Evolutionary conservation across 495 filamentous ascomycete genomes (phyloP).

Genomic region (Symbiotaphrina buchneri): DNA sequence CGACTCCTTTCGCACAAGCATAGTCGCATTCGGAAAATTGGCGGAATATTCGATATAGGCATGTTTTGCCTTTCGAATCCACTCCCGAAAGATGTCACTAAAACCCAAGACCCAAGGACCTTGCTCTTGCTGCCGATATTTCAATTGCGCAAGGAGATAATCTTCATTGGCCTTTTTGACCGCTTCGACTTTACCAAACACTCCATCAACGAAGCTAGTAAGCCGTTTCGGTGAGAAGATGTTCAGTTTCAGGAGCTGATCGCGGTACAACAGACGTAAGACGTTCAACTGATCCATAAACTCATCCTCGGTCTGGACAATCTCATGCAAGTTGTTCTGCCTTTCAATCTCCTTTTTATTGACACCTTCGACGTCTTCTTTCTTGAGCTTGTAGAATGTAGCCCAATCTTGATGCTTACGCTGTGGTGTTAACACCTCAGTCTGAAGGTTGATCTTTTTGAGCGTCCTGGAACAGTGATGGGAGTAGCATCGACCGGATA

Average conservation of each 20-base stretch:
- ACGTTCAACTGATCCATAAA: constrained; percentile 80
- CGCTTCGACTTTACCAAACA: constrained; percentile 78
- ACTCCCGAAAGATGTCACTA: constrained; percentile 94
- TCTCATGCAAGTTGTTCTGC: constrained; percentile 90
- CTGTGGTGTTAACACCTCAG: constrained; percentile 42
- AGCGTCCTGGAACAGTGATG: constrained; percentile 84
- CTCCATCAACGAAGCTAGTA: constrained; percentile 53
- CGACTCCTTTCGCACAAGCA: constrained; percentile 63
- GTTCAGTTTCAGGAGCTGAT: constrained; percentile 47
- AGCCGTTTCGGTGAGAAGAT: constrained; percentile 58
- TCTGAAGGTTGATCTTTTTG: constrained; percentile 73
- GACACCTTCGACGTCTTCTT: constrained; percentile 42
- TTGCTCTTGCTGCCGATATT: constrained; percentile 93
- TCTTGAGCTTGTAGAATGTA: constrained; percentile 71
- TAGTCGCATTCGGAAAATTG: constrained; percentile 63
- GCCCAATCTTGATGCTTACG: constrained; percentile 67
- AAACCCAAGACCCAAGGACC: constrained; percentile 87
- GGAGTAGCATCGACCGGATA: constrained; percentile 70
- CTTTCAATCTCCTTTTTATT: constrained; percentile 76
- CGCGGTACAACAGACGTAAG: constrained; percentile 64
- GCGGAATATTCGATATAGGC: constrained; percentile 87
- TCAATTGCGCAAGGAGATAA: constrained; percentile 80
- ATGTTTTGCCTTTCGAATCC: constrained; percentile 81
- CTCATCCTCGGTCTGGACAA: constrained; percentile 77
- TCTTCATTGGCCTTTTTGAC: constrained; percentile 89